These are phyloP conservation scores for Aeschynomene evenia DNA, from an alignment of 306 rosid genomes.

Conservation along the genomic window DNA sequence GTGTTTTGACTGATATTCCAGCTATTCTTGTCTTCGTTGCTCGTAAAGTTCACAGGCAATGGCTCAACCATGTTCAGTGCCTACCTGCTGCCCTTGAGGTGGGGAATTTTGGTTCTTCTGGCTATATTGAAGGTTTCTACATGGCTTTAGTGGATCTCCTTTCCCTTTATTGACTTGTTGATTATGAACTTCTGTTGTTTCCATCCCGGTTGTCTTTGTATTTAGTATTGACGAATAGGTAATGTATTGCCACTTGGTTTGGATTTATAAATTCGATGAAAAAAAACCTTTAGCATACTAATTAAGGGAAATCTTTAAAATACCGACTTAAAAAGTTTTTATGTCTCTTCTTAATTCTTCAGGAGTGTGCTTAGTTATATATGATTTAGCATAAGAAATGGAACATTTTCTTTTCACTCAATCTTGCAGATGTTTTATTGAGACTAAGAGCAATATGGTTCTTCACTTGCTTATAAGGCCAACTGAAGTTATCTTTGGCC, in stretches of 20 bases:
- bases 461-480: constrained; percentile 15
- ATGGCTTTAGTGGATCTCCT: constrained; percentile 44
- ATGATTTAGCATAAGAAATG: background rate
- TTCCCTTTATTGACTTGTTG: constrained; percentile 7
- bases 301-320: background rate
- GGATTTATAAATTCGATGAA: constrained; percentile 1
- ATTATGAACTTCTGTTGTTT: constrained; percentile 11
- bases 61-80: constrained; percentile 76
- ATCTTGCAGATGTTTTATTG: background rate
- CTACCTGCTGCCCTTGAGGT: constrained; percentile 99
- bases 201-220: constrained; percentile 10
- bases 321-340: background rate
- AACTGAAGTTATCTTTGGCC: constrained; percentile 2
- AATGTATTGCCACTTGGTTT: constrained; percentile 15
- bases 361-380: constrained; percentile 7
- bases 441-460: constrained; percentile 8
- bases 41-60: constrained; percentile 91
- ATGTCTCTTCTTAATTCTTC: constrained; percentile 5
- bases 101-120: constrained; percentile 56
- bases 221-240: constrained; percentile 7
- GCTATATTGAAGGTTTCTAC: constrained; percentile 49
- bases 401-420: background rate
- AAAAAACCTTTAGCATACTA: background rate
- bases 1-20: constrained; percentile 84
- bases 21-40: constrained; percentile 99